Percentiles rank a stretch among this genome's conserved stretches.
These are phyloP conservation scores for Apiospora arundinis DNA, from an alignment of 2,329 filamentous ascomycete species.

Conservation along the genomic window DNA sequence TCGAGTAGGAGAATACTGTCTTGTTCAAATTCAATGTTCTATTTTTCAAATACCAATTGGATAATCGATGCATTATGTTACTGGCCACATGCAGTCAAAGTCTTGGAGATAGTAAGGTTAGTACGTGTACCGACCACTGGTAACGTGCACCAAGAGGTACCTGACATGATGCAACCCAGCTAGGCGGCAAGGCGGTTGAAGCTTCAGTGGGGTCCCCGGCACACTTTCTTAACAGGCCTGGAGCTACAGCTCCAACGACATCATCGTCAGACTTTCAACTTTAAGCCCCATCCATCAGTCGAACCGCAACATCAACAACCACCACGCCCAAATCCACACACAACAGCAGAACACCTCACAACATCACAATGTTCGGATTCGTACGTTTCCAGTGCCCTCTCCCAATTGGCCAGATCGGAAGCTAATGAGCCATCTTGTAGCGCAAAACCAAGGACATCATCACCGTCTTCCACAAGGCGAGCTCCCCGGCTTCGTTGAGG, in stretches of 20 bases:
- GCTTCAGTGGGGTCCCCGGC: slow-evolving; percentile 7
- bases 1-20: no score
- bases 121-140: neutral
- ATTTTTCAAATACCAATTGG: no score
- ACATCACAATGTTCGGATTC: slow-evolving; percentile 53
- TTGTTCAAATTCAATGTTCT: no score
- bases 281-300: neutral
- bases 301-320: neutral
- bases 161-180: neutral
- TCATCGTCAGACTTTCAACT: slow-evolving; percentile 6
- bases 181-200: neutral
- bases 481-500: slow-evolving; percentile 72
- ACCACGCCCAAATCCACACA: neutral
- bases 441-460: slow-evolving; percentile 86
- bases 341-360: no score
- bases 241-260: slow-evolving; percentile 12
- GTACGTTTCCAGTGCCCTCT: slow-evolving; percentile 40
- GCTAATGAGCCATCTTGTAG: slow-evolving; percentile 46
- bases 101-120: no score
- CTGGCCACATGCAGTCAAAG: no score
- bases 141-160: neutral
- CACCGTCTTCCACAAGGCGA: slow-evolving; percentile 93
- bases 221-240: neutral
- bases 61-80: neutral
- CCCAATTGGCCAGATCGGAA: neutral